phyloP scores from a whole-genome alignment of 2,329 filamentous ascomycete genomes.

The Lomentospora prolificans region DNA sequence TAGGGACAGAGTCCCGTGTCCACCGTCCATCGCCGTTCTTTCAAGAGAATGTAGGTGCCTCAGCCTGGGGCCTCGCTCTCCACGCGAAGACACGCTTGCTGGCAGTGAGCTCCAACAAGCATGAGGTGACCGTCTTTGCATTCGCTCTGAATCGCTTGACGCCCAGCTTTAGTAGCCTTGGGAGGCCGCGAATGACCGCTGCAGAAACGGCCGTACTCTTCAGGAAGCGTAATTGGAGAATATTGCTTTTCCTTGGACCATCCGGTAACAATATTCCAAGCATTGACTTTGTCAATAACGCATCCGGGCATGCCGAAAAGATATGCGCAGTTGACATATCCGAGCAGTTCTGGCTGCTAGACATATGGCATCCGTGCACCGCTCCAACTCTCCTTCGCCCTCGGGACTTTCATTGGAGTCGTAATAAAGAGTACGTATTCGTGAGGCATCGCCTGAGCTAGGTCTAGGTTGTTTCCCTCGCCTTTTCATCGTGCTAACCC shows the following conservation, averaged over 20 bases:
- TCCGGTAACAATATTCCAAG: slow-evolving; percentile 40
- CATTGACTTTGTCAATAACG: slow-evolving; percentile 38
- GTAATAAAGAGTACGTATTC: not conserved
- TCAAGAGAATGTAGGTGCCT: slow-evolving; percentile 62
- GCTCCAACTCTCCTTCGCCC: not conserved
- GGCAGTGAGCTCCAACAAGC: slow-evolving; percentile 71
- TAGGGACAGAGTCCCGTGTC: slow-evolving; percentile 3
- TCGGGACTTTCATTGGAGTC: not conserved
- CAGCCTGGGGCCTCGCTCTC: slow-evolving; percentile 83
- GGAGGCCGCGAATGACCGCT: not conserved
- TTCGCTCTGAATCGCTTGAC: slow-evolving; percentile 25
- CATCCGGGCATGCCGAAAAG: slow-evolving; percentile 36
- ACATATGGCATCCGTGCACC: slow-evolving; percentile 35
- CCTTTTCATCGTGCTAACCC: too few relatives aligned
- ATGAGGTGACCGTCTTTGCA: slow-evolving; percentile 43
- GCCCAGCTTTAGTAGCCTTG: slow-evolving; percentile 4
- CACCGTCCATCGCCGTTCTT: slow-evolving; percentile 47
- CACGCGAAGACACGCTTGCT: slow-evolving; percentile 76
- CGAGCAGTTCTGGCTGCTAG: slow-evolving; percentile 37
- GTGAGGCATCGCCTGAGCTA: too few relatives aligned
- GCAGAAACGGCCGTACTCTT: slow-evolving; percentile 25
- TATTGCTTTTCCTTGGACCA: slow-evolving; percentile 32
- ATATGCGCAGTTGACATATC: slow-evolving; percentile 41
- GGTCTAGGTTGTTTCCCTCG: too few relatives aligned
- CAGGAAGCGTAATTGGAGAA: slow-evolving; percentile 38